phyloP scores from a whole-genome alignment of 1,139 yeast genomes.

The Zygoascus meyerae region DNA sequence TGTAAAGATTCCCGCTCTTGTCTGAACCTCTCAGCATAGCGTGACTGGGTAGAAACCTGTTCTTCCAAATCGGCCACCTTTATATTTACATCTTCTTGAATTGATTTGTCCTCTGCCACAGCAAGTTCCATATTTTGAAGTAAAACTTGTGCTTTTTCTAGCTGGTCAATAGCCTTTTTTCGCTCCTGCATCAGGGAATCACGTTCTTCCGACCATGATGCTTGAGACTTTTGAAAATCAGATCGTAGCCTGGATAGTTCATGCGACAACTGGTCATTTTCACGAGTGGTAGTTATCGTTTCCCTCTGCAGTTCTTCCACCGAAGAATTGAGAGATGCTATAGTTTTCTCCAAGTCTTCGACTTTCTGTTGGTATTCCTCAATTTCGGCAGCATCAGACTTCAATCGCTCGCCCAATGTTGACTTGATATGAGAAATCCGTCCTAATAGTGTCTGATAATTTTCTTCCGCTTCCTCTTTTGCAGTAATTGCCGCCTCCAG shows the following conservation, averaged over 20 bases:
- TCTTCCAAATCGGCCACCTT: constrained; percentile 46
- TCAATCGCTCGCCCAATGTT: constrained; percentile 64
- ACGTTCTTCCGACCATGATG: constrained; percentile 43
- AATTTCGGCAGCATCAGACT: constrained; percentile 40
- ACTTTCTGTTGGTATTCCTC: constrained; percentile 32
- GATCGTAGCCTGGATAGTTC: constrained; percentile 45
- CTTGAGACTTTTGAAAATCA: constrained; percentile 42
- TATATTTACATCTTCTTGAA: constrained; percentile 26
- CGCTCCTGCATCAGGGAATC: constrained; percentile 27
- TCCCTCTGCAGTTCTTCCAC: constrained; percentile 46
- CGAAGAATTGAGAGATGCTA: constrained; percentile 31
- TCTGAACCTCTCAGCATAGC: constrained; percentile 24
- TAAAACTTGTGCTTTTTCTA: constrained; percentile 37
- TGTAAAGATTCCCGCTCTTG: constrained; percentile 23
- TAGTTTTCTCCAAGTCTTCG: constrained; percentile 19
- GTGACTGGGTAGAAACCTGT: constrained; percentile 30
- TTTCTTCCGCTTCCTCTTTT: constrained; percentile 60
- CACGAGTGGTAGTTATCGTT: constrained; percentile 51
- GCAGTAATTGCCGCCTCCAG: constrained; percentile 45
- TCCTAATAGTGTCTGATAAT: constrained; percentile 68
- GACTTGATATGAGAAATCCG: constrained; percentile 77
- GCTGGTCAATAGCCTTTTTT: constrained; percentile 22
- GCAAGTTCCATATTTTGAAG: constrained; percentile 38
- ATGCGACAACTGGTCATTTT: constrained; percentile 57
- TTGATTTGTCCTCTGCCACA: constrained; percentile 31